Evolutionary conservation across 495 filamentous ascomycete genomes (phyloP), one percentile per base, ranked within the genome.

Genomic region (Halenospora varia): DNA sequence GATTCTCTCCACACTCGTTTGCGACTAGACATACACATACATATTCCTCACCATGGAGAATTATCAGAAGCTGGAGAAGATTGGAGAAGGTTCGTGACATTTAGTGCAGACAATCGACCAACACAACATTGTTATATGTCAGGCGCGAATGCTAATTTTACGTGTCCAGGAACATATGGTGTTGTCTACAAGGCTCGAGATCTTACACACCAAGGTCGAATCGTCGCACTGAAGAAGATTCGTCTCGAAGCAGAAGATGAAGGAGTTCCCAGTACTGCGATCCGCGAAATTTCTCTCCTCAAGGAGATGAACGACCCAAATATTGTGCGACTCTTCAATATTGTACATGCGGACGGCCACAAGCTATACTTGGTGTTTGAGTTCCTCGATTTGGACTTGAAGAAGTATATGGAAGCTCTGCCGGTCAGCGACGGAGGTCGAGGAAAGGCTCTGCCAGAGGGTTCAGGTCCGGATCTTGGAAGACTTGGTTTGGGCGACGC

Each of bases 41-140:
- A 62, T n/a, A n/a, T n/a, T n/a, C n/a, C n/a, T 48, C 66, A 66
- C 57, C 62, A 99, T 99, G 94, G 94, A 99, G 70, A 96, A 97
- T 72, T 99, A 99, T 73, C 92, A 97, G 78, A 97, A 97, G 77
- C 88, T 99, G 57, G 94, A 99, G 79, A 99, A 99, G 77, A 95
- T 99, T 73, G 94, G 94, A 65, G 94, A 99, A 82, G 94, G 94
- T 96, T 72, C 67, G 71, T 71, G 23, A 35, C 8, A 51, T 25
- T 17, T n/a, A n/a, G n/a, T 35, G 29, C 29, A 35, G 29, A 35
- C 29, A 6, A 4, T 13, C 29, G 22, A 44, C 11, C 49, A 51
- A 24, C 23, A 6, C 4, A 13, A 53, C 3, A 22, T 49, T 46
- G 8, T 48, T 24, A 17, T 11, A 19, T 24, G 23, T 15, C 23